These are phyloP conservation scores for Heterobasidion irregulare DNA, from an alignment of 1,284 basidiomycete genomes.

Conservation along the genomic window DNA sequence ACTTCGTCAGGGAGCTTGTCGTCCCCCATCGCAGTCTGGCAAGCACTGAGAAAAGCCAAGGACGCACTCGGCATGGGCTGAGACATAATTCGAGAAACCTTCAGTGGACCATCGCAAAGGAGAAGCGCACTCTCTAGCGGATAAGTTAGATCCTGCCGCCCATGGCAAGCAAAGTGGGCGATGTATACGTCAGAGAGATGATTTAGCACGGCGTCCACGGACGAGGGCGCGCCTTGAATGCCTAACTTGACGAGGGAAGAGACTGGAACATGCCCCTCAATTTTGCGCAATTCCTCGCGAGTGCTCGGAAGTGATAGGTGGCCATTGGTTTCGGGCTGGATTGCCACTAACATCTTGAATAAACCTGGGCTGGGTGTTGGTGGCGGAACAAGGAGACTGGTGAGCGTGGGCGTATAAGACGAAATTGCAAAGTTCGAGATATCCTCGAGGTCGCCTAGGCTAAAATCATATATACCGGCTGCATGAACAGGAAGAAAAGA, in stretches of 20 bases:
- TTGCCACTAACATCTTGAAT: neutral
- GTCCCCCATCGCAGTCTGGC: slow-evolving; percentile 15
- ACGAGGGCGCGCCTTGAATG: neutral
- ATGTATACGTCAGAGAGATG: neutral
- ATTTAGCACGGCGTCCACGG: neutral
- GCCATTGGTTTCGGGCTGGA: neutral
- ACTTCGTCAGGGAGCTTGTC: slow-evolving; percentile 12
- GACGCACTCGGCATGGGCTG: neutral
- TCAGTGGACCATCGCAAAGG: neutral
- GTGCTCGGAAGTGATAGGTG: neutral
- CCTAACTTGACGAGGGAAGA: neutral
- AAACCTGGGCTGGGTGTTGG: neutral
- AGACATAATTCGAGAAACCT: neutral
- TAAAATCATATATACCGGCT: neutral
- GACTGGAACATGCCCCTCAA: neutral
- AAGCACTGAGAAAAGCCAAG: slow-evolving; percentile 17
- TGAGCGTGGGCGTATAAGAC: neutral
- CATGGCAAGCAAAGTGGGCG: slow-evolving; percentile 1
- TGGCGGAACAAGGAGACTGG: neutral
- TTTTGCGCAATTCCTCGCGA: neutral
- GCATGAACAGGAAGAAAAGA: neutral
- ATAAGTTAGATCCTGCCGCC: neutral
- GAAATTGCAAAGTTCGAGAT: neutral
- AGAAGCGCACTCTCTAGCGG: neutral
- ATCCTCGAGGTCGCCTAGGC: neutral